phyloP scores from a whole-genome alignment of 495 filamentous ascomycete species.

The Clohesyomyces aquaticus region DNA sequence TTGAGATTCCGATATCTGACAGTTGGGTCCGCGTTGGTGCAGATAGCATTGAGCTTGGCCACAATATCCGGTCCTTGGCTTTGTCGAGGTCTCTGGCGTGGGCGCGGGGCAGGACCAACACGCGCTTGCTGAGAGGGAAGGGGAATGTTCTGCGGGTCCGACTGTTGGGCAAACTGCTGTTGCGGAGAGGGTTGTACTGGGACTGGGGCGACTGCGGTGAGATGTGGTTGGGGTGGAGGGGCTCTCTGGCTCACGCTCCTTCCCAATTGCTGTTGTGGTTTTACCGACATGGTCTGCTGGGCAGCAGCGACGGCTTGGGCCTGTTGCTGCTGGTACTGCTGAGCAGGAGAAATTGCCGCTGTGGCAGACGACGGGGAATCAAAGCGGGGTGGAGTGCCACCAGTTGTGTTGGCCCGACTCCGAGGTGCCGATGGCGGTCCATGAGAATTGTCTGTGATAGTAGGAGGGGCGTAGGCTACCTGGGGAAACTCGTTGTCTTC shows the following conservation, averaged over 20 bases:
- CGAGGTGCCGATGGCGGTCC: slow-evolving; percentile 51
- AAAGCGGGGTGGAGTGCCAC: slow-evolving; percentile 37
- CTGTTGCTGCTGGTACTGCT: slow-evolving; percentile 83
- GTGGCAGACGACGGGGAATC: slow-evolving; percentile 45
- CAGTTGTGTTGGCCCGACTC: slow-evolving; percentile 48
- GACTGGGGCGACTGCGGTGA: slow-evolving; percentile 37
- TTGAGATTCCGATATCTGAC: slow-evolving; percentile 83
- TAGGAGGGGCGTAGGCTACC: slow-evolving; percentile 45
- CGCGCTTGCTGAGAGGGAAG: slow-evolving; percentile 52
- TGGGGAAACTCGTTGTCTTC: slow-evolving; percentile 43
- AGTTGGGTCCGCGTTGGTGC: slow-evolving; percentile 83
- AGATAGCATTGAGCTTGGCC: slow-evolving; percentile 80
- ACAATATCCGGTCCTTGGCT: slow-evolving; percentile 81
- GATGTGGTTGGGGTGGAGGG: slow-evolving; percentile 45
- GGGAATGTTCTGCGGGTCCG: slow-evolving; percentile 62
- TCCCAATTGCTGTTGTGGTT: slow-evolving; percentile 44
- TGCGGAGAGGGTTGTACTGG: slow-evolving; percentile 59
- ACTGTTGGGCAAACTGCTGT: slow-evolving; percentile 56
- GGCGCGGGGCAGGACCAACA: slow-evolving; percentile 63
- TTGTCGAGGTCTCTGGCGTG: slow-evolving; percentile 75
- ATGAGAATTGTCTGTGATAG: slow-evolving; percentile 48
- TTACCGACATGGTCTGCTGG: slow-evolving; percentile 66
- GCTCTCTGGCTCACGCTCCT: slow-evolving; percentile 69
- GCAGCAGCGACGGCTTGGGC: slow-evolving; percentile 75
- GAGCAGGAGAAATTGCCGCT: slow-evolving; percentile 42